Percentiles rank a stretch among this genome's conserved stretches.
Evolutionary conservation across 225 moss, liverwort and hornwort species (phyloP).

Genomic region (Antitrichia curtipendula): DNA sequence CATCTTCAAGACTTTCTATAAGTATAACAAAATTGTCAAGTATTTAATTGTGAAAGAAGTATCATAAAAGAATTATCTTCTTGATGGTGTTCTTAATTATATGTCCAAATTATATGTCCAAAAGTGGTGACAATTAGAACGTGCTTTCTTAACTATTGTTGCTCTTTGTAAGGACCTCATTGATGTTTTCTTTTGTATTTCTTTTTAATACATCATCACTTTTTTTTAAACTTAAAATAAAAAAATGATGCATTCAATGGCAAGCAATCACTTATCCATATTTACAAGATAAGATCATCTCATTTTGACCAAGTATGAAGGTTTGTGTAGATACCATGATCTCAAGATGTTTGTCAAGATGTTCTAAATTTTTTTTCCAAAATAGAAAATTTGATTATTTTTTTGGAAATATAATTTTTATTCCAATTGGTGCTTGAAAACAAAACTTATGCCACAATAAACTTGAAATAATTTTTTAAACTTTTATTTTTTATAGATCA

Average conservation of each 20-base stretch:
- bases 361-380: neutral
- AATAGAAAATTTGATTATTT: neutral
- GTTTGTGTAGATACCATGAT: neutral
- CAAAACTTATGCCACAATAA: neutral
- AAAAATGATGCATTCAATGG: neutral
- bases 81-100: neutral
- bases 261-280: fast-evolving
- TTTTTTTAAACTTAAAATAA: neutral
- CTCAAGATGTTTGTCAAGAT: neutral
- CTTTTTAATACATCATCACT: too few relatives aligned
- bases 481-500: neutral
- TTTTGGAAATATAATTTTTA: neutral
- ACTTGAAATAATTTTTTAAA: neutral
- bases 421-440: fast-evolving
- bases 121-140: neutral
- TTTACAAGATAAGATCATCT: neutral
- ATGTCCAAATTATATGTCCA: too few relatives aligned
- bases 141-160: neutral
- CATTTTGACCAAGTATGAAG: too few relatives aligned
- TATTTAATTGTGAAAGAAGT: neutral
- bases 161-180: neutral
- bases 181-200: neutral
- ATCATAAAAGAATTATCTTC: neutral
- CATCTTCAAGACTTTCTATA: neutral
- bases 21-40: neutral